These are phyloP conservation scores for Neoscytalidium dimidiatum DNA, from an alignment of 2,329 filamentous ascomycete species.

Conservation along the genomic window DNA sequence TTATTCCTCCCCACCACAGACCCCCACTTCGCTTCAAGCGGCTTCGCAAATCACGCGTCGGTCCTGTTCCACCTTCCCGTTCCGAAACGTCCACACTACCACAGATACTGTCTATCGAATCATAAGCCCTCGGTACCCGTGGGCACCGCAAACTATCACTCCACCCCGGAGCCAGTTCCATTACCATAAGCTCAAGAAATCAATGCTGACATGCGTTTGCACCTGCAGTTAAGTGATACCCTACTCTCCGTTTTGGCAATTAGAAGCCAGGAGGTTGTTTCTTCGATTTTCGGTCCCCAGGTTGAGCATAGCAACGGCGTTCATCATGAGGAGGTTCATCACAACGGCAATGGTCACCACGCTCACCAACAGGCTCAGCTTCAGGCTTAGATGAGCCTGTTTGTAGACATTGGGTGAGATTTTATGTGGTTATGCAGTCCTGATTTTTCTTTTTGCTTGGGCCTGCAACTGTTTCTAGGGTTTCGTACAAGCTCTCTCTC, in stretches of 20 bases:
- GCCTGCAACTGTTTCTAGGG: background rate
- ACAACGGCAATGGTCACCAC: conserved; percentile 11
- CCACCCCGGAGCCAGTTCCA: background rate
- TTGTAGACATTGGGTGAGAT: background rate
- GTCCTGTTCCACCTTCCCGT: conserved; percentile 2
- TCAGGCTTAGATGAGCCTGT: background rate
- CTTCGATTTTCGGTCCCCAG: conserved; percentile 64
- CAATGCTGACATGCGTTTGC: conserved; percentile 17
- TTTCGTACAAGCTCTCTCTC: background rate
- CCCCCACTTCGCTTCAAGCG: conserved; percentile 2
- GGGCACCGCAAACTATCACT: background rate
- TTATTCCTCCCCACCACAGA: background rate
- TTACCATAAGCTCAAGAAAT: background rate
- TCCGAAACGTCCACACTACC: background rate
- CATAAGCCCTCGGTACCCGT: background rate
- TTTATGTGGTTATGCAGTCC: background rate
- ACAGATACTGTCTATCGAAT: background rate
- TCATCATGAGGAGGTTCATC: conserved; percentile 10
- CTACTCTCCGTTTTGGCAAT: conserved; percentile 77
- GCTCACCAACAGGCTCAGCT: conserved; percentile 10
- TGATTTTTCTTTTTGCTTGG: background rate
- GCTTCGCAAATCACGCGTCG: background rate
- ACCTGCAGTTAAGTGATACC: conserved; percentile 70
- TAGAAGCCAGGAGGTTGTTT: conserved; percentile 75
- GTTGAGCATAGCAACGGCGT: conserved; percentile 15